Base-by-base conservation (phyloP, 352 stramenopile species). In the Plasmopara muralis region DNA sequence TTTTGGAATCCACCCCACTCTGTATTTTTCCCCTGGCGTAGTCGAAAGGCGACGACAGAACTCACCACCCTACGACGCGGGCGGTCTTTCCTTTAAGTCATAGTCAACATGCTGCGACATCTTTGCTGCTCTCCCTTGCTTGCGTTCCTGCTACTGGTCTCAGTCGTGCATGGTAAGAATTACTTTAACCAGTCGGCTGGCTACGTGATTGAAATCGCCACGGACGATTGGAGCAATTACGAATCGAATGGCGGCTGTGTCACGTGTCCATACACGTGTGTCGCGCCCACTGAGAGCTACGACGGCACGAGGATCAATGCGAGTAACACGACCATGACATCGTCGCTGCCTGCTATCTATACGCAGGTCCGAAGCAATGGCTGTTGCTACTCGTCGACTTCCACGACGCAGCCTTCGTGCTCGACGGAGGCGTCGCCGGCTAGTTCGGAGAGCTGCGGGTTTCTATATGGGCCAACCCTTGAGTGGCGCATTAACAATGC, bases 221-320 rank as follows among this genome's bases (percentile, higher is more conserved):
- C 82, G 43, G 68, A 62, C 14, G 76, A 87, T 51, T 94, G 83
- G 83, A 85, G 71, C 57, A 94, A 94, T 69, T 89, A 87, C 68
- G 75, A 81, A 33, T 29, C 63, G 6, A 78, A 89, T n/a, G 77
- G 83, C 43, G 83, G 83, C 50, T 92, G 83, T 54, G 79, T 92
- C 34, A 94, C 83, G 43, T 94, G 83, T 37, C 83, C 83, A 1
- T 94, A 92, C 70, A 92, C 83, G 47, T 94, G 83, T 56, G 72
- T 94, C 38, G 76, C 79, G 43, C 79, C 72, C 18, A 64, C 68
- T 6, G 84, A 74, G 25, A 83, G 79, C 39, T 85, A 83, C 28
- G 81, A 85, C 50, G 83, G 81, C 47, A 83, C 77, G 20, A 82
- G 74, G 49, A 81, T 94, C 57, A 94, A 94, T 63, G 53, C 77